Base-by-base conservation (phyloP, 306 rosid species). In the Purshia tridentata region DNA sequence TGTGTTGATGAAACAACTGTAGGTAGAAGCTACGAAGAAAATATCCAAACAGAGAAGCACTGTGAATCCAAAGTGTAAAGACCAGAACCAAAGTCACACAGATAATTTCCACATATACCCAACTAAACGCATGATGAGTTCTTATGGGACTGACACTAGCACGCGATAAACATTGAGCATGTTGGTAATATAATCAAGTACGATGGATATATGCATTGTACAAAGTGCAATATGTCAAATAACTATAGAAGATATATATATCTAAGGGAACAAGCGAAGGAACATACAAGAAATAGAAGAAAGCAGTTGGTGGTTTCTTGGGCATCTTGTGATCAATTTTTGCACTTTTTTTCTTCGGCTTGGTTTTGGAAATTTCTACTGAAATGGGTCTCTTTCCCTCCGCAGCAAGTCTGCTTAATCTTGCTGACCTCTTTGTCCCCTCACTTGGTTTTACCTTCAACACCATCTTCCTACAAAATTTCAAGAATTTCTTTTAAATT, bases 281-380 rank as follows among this genome's bases (percentile, higher is more conserved):
- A 59, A 47, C 84, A 40, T 91, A 94, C 99, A 94, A 76, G 85
- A 86, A 94, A 86, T 81, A 91, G 87, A 94, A 94, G 95, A 94
- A 94, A 73, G 96, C 99, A 46, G 97, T 94, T 23, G 97, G 99
- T 8, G 99, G 99, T 76, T 94, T 94, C 94, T 91, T 94, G 19
- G 98, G 98, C 83, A 85, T 94, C 78, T 85, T 78, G 79, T 90
- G 80, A 78, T 89, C 96, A 78, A 89, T 45, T 79, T 77, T 91
- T 18, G 57, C 81, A 54, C 76, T 81, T 72, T 67, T 82, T 85
- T 83, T 90, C 84, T 82, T 91, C 84, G 74, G 86, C 73, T 84
- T 86, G 42, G 86, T 52, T 78, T 77, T 89, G 76, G 88, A 76
- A 66, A 67, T 79, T 86, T 87, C 83, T 64, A 52, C 78, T 53